phyloP scores from a whole-genome alignment of 306 rosid genomes.

The Castanea mollissima region DNA sequence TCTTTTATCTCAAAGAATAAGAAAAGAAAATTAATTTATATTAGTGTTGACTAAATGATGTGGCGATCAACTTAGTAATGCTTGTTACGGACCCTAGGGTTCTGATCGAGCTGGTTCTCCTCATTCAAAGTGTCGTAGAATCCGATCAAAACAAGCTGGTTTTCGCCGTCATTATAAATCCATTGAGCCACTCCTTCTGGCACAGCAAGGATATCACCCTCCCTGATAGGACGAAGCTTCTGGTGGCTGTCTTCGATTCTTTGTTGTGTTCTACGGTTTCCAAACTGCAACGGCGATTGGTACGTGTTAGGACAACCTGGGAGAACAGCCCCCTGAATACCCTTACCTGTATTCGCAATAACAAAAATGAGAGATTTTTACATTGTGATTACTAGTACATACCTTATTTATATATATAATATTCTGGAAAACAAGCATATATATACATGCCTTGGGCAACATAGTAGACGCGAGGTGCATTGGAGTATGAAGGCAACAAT shows the following conservation, averaged over 20 bases:
- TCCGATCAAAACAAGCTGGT: constrained; percentile 15
- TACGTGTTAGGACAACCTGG: constrained; percentile 34
- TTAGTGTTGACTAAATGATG: no score
- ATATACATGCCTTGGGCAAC: constrained; percentile 24
- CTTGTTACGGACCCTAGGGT: constrained; percentile 17
- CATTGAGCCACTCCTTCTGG: constrained; percentile 35
- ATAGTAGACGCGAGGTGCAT: constrained; percentile 22
- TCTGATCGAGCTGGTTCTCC: constrained; percentile 31
- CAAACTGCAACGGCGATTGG: neutral
- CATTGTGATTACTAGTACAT: no score
- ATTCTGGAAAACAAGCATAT: no score
- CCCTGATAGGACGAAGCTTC: constrained; percentile 19
- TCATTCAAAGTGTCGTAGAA: constrained; percentile 24
- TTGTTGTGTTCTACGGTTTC: neutral
- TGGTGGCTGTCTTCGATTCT: constrained; percentile 28
- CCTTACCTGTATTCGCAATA: constrained; percentile 12
- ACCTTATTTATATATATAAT: no score
- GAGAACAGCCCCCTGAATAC: constrained; percentile 17
- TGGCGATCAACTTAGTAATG: neutral
- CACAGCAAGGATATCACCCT: constrained; percentile 25
- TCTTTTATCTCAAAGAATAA: neutral
- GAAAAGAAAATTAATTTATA: neutral
- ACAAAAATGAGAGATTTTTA: neutral
- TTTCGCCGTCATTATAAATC: constrained; percentile 26
- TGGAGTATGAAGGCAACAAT: constrained; percentile 24